These are phyloP conservation scores for Backusella luteola DNA, from an alignment of 192 early-diverging fungal species.

Conservation along the genomic window DNA sequence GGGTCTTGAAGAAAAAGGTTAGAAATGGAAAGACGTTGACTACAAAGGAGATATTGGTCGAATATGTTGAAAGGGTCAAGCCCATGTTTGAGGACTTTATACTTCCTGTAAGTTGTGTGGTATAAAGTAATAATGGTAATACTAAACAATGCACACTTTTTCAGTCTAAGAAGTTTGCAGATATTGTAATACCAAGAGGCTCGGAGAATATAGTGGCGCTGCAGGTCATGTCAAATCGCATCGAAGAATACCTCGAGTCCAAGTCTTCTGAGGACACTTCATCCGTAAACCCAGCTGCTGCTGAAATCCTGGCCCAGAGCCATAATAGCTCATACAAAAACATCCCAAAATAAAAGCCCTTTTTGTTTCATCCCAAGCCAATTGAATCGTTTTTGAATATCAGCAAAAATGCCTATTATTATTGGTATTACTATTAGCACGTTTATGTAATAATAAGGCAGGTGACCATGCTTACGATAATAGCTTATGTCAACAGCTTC, in stretches of 20 bases:
- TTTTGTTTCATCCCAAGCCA: neutral
- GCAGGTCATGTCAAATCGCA: slow-evolving; percentile 57
- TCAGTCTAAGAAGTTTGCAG: slow-evolving; percentile 71
- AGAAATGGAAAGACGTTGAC: slow-evolving; percentile 26
- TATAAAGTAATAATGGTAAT: too few relatives aligned
- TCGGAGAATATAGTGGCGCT: slow-evolving; percentile 61
- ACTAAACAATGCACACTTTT: neutral
- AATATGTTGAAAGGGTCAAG: slow-evolving; percentile 78
- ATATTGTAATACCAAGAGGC: slow-evolving; percentile 73
- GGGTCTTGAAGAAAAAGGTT: slow-evolving; percentile 37
- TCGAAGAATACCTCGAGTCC: slow-evolving; percentile 16
- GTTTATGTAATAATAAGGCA: too few relatives aligned
- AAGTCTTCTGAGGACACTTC: neutral
- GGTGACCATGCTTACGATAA: too few relatives aligned
- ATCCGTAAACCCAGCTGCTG: neutral
- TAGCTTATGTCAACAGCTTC: too few relatives aligned
- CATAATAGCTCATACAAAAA: slow-evolving; percentile 12
- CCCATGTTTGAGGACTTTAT: slow-evolving; percentile 90
- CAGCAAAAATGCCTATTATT: too few relatives aligned
- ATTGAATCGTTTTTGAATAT: neutral
- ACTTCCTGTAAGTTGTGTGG: slow-evolving; percentile 51
- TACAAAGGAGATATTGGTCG: slow-evolving; percentile 59
- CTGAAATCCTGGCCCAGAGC: slow-evolving; percentile 5
- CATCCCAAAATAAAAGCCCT: slow-evolving; percentile 8
- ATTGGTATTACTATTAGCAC: too few relatives aligned